phyloP scores from a whole-genome alignment of 2,329 filamentous ascomycete species.

The Albophoma yamanashiensis region DNA sequence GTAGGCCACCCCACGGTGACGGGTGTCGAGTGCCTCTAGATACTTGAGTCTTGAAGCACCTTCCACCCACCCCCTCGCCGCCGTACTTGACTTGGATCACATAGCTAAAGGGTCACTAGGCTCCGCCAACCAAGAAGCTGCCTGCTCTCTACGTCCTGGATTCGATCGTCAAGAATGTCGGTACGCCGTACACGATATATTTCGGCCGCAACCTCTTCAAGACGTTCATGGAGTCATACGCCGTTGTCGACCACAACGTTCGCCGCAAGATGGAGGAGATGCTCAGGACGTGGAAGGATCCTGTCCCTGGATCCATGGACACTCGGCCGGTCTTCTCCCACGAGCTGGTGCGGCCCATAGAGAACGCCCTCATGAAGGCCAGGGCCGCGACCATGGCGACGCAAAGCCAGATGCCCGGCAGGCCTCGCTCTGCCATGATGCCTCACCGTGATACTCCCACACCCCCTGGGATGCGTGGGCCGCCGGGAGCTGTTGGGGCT shows the following conservation, averaged over 20 bases:
- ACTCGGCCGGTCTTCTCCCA: slow-evolving; percentile 83
- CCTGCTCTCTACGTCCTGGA: slow-evolving; percentile 96
- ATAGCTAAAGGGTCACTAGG: slow-evolving; percentile 47
- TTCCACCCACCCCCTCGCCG: background rate
- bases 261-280: slow-evolving; percentile 93
- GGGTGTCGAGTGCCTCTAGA: background rate
- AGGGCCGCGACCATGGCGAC: slow-evolving; percentile 47
- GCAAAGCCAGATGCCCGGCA: slow-evolving; percentile 33
- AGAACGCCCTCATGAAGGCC: slow-evolving; percentile 86
- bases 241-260: slow-evolving; percentile 71
- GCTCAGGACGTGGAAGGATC: slow-evolving; percentile 96
- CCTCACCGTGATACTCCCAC: slow-evolving; percentile 66
- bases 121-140: slow-evolving; percentile 77
- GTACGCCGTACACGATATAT: slow-evolving; percentile 93
- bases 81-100: background rate
- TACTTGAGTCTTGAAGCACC: background rate
- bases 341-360: slow-evolving; percentile 81
- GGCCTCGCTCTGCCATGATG: slow-evolving; percentile 36
- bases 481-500: slow-evolving; percentile 9
- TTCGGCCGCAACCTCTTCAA: slow-evolving; percentile 84
- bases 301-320: slow-evolving; percentile 86
- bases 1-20: slow-evolving; percentile 44
- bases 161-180: slow-evolving; percentile 97
- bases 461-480: slow-evolving; percentile 43
- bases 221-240: slow-evolving; percentile 96